Conservation (phyloP, 2,329 filamentous ascomycete genomes). For the Fusarium neocosmosporiellum region DNA sequence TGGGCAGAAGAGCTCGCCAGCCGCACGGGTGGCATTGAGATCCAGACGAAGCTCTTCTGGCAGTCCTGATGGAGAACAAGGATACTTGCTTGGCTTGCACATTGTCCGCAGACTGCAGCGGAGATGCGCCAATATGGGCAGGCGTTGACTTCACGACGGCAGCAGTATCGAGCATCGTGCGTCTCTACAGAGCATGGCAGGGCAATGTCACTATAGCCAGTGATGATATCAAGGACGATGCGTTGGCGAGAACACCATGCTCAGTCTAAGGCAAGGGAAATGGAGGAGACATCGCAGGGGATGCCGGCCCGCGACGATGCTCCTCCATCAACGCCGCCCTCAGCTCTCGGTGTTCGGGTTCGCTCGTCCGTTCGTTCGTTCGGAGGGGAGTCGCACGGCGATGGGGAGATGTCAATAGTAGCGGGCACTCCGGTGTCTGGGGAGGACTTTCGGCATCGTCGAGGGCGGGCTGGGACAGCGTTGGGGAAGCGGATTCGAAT, state of each 20-base stretch:
- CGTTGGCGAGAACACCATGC: neutral
- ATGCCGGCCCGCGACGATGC: neutral
- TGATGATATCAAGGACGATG: neutral
- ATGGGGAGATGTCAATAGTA: neutral
- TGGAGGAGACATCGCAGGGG: neutral
- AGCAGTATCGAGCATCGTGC: neutral
- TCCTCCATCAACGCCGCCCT: neutral
- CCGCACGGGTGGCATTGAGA: neutral
- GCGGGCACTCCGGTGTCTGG: neutral
- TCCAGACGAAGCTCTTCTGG: neutral
- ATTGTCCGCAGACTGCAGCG: neutral
- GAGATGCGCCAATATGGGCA: neutral
- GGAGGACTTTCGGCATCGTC: neutral
- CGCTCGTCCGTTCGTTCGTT: neutral
- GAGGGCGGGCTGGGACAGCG: neutral
- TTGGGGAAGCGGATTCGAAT: neutral
- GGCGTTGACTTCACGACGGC: rapidly evolving
- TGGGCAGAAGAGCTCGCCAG: neutral
- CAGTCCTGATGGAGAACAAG: rapidly evolving
- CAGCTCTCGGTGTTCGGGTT: neutral
- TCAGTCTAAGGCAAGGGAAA: neutral
- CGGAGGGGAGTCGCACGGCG: neutral
- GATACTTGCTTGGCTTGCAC: neutral
- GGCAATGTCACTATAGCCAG: neutral
- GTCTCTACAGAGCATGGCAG: neutral